Conservation (phyloP, 768 basidiomycete species). For the Termitomyces sp. region DNA sequence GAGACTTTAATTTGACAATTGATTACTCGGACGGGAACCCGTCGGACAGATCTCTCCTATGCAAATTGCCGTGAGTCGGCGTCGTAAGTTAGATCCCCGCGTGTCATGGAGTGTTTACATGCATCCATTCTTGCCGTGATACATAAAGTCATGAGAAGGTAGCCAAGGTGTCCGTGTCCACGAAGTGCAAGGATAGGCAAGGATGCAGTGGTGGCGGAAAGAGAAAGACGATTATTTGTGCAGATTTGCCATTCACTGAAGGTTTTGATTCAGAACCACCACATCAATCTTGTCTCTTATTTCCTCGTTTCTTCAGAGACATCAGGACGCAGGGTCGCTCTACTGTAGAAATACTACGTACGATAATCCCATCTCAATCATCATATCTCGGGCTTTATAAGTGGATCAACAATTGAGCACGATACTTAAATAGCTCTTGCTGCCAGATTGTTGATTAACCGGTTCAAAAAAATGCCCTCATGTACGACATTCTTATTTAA, state of each 20-base stretch:
- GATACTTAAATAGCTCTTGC: neutral
- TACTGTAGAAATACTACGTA: no score
- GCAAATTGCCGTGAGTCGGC: neutral
- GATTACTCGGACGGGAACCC: neutral
- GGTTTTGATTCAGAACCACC: no score
- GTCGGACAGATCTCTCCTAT: no score
- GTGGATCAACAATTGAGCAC: neutral
- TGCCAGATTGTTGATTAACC: no score
- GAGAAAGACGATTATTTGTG: neutral
- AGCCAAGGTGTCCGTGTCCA: neutral
- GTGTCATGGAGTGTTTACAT: neutral
- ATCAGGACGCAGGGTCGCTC: no score
- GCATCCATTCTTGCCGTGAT: neutral
- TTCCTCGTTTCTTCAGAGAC: no score
- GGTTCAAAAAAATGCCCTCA: conserved; percentile 24
- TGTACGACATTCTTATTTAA: conserved; percentile 22
- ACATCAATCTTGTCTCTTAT: no score
- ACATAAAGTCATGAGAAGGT: neutral
- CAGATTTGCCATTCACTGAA: neutral
- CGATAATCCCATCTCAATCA: no score
- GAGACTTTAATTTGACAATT: neutral
- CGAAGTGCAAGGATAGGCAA: no score
- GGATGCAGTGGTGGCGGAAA: neutral
- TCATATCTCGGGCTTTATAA: no score
- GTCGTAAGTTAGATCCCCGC: neutral